phyloP scores from a whole-genome alignment of 2,329 filamentous ascomycete species.

The Trichoderma afroharzianum region DNA sequence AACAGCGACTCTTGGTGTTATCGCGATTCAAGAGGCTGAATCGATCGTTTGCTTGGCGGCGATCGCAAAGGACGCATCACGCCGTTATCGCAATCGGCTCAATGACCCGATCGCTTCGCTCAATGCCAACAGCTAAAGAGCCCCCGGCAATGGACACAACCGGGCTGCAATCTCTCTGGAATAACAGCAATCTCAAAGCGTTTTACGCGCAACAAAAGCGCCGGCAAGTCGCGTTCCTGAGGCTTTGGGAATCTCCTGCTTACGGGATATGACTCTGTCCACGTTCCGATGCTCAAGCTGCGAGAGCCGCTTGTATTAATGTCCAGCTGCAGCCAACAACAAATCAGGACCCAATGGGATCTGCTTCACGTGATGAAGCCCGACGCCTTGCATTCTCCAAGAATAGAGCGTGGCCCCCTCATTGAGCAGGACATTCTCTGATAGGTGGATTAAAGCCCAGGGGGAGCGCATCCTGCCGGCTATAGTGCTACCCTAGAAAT shows the following conservation, averaged over 20 bases:
- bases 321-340: not conserved
- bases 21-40: not conserved
- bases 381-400: not conserved
- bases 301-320: not conserved
- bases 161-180: not conserved
- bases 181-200: not conserved
- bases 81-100: constrained; percentile 4
- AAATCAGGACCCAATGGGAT: not conserved
- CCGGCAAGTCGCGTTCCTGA: not conserved
- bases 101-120: not conserved
- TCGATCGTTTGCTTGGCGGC: not conserved
- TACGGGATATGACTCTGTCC: not conserved
- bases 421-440: not conserved
- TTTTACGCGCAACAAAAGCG: not conserved
- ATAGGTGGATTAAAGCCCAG: not conserved
- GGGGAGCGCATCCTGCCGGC: not conserved
- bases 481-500: not conserved
- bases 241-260: not conserved
- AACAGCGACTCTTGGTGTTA: not conserved
- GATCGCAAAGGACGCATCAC: constrained; percentile 2
- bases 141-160: not conserved
- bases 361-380: constrained; percentile 1
- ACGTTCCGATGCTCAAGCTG: not conserved
- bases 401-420: not conserved
- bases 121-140: not conserved